Conservation (phyloP, 129 eudicot species). For the Flaveria ramosissima region DNA sequence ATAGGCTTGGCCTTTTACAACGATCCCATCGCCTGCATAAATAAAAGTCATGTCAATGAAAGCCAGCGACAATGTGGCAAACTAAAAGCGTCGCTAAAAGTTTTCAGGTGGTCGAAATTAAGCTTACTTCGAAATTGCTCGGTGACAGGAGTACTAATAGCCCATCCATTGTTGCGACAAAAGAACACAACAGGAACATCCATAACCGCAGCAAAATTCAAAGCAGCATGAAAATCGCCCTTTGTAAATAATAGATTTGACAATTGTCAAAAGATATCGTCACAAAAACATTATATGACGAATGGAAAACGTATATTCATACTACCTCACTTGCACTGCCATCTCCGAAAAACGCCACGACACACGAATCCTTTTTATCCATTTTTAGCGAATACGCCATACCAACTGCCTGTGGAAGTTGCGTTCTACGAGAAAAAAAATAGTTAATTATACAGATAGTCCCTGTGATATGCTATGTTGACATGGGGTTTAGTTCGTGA, state of each 20-base stretch:
- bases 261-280: neutral
- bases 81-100: neutral
- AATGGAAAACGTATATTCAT: neutral
- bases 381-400: constrained; percentile 82
- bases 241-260: constrained; percentile 11
- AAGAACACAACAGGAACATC: constrained; percentile 75
- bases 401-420: constrained; percentile 90
- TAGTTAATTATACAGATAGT: too few species aligned
- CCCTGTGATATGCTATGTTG: too few species aligned
- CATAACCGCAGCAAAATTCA: constrained; percentile 87
- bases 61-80: neutral
- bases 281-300: neutral
- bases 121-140: constrained; percentile 76
- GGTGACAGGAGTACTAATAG: constrained; percentile 74
- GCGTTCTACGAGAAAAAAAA: constrained; percentile 48
- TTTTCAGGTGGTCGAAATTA: neutral
- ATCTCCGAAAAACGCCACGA: constrained; percentile 72
- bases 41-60: neutral
- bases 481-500: too few species aligned
- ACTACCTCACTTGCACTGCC: constrained; percentile 80
- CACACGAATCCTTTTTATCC: constrained; percentile 77
- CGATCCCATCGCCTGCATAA: constrained; percentile 75
- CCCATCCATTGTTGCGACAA: constrained; percentile 94
- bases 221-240: constrained; percentile 91
- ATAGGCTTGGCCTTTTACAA: constrained; percentile 71